Base-by-base conservation (phyloP, 2,329 filamentous ascomycete genomes). In the Beauveria australis region DNA sequence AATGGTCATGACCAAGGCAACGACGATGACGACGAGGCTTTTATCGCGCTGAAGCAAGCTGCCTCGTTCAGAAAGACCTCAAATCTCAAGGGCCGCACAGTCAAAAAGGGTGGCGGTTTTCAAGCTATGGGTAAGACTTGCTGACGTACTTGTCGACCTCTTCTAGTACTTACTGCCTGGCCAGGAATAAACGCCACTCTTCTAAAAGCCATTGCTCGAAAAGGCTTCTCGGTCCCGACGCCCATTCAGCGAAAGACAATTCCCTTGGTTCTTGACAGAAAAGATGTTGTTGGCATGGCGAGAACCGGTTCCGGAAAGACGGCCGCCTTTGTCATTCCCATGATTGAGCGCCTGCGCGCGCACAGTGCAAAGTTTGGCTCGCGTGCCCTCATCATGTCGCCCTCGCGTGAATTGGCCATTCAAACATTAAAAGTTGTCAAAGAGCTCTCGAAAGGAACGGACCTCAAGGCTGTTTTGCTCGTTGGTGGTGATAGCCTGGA, bases 261-360 rank as follows among this genome's bases (percentile, higher is more conserved):
- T 53, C 95, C 94, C 4, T 79, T 97, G 60, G 86, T 99, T 60
- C 80, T 97, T 67, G 89, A 95, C 63, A 85, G 89, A 59, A 90
- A 92, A 75, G 94, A 99, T 81, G 90, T 97, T n/a, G 93, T 99
- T 26, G 95, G 92, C 66, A 99, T 99, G 94, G 94, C 94, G 8
- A 83, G 95, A 66, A 99, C 95, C n/a, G 94, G 94, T 72, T 97
- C 92, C 22, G 94, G 94, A 78, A 99, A 99, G 79, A 99, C 95
- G 1, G 94, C 92, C 1, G 94, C 94, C 24, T 99, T 99, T 73
- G 92, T 97, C 28, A 95, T 99, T 65, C 94, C 94, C 48, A 96
- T 99, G 93, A 92, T 99, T 63, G 91, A 99, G 77, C 89, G 88
- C 66, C 79, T 99, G 63, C 95, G 92, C 74, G 83, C 85, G 26